Evolutionary conservation across 441 rosid species (phyloP), one percentile per base, ranked within the genome.

Genomic region (Macaranga tanarius): DNA sequence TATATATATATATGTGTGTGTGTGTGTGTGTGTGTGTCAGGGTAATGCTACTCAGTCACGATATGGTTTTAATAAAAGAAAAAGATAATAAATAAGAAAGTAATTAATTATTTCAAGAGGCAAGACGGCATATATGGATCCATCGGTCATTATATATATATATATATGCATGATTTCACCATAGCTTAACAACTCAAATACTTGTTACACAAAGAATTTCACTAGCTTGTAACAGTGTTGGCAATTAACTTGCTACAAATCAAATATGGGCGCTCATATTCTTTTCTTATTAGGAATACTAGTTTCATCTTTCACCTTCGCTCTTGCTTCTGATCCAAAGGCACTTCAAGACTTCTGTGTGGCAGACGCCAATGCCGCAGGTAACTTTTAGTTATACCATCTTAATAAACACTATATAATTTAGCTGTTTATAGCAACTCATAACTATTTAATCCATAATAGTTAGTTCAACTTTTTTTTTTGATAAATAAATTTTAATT

Each of bases 321-420:
- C 54, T 13, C 42, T 66, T 20, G 78, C 78, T 1, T 55, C 42
- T 19, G 82, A 73, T 56, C 78, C 51, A 0, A 67, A 38, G 40
- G 59, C 79, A 12, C 66, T 80, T 34, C 77, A 76, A 23, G 83
- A 80, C 66, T 73, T 80, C 79, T 80, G 80, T 26, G 83, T 80
- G 2, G 78, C 81, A 0, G 72, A 79, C 52, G 38, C 65, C 12
- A 22, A 55, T 23, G 51, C 17, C 20, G 51, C 59, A 66, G 71
- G 79, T 77, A 50, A 12, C 5, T 57, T 10, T 1, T 23, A 42
- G 11, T 42, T 7, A 1, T 8, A 42, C 2, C 4, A 7, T 1
- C 10, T 7, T 54, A 52, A 16, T 17, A 40, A 40, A 9, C 0
- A 40, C 5, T 40, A 40, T 40, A 1, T 40, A 9, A 40, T 40